These are phyloP conservation scores for Lasiodiplodia hormozganensis DNA, from an alignment of 2,329 filamentous ascomycete species.

Conservation along the genomic window DNA sequence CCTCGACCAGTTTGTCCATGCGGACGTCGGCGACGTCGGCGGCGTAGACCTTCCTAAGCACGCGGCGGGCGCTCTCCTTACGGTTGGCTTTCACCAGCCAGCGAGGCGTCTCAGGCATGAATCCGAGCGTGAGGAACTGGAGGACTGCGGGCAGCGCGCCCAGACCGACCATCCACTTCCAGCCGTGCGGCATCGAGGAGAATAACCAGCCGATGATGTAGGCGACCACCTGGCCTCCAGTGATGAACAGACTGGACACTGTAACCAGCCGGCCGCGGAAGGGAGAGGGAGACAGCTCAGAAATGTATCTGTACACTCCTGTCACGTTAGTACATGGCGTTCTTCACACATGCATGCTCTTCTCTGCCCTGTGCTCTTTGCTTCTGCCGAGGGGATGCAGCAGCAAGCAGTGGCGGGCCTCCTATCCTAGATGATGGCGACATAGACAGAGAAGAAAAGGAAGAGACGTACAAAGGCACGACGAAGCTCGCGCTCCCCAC, in stretches of 20 bases:
- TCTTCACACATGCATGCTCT: neutral
- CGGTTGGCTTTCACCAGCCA: conserved; percentile 79
- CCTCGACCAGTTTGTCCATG: conserved; percentile 56
- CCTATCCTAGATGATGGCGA: neutral
- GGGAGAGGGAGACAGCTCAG: conserved; percentile 79
- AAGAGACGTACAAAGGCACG: conserved; percentile 37
- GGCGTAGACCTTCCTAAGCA: conserved; percentile 71
- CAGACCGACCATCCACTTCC: conserved; percentile 91
- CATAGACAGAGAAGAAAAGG: conserved; percentile 24
- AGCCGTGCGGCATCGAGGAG: conserved; percentile 66
- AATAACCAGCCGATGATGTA: conserved; percentile 77
- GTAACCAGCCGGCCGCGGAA: conserved; percentile 83
- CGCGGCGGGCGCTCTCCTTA: conserved; percentile 65
- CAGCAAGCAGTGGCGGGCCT: neutral
- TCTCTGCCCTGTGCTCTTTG: neutral
- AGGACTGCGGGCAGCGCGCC: conserved; percentile 77
- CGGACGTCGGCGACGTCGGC: conserved; percentile 29
- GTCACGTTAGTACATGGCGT: neutral
- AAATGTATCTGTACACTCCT: conserved; percentile 68
- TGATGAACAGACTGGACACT: conserved; percentile 82
- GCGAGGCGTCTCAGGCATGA: conserved; percentile 87
- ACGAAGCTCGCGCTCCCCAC: conserved; percentile 43
- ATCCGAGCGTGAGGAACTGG: conserved; percentile 71
- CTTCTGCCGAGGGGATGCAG: neutral
- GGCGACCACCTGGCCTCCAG: conserved; percentile 78